Conservation (phyloP, 129 eudicot genomes). For the Scalesia atractyloides region DNA sequence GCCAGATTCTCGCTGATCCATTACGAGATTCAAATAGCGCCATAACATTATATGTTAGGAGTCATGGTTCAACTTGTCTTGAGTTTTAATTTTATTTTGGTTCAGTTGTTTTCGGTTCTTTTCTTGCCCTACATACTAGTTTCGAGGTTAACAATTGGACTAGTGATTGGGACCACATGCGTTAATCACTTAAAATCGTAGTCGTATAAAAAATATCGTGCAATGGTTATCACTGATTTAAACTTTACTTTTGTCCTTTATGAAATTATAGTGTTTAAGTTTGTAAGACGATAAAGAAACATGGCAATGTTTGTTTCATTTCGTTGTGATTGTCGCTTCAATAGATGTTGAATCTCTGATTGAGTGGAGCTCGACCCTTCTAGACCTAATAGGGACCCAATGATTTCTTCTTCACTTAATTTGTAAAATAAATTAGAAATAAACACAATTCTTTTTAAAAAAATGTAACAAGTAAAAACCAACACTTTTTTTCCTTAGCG, state of each 20-base stretch:
- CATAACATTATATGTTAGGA: neutral
- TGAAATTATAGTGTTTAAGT: neutral
- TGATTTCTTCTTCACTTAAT: too few species aligned
- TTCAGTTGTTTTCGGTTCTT: neutral
- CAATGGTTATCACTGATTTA: neutral
- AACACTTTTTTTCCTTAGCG: too few species aligned
- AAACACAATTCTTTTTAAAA: too few species aligned
- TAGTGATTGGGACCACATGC: constrained; percentile 18
- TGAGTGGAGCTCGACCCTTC: neutral
- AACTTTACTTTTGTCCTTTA: neutral
- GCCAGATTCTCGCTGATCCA: neutral
- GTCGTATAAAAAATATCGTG: neutral
- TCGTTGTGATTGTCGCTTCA: neutral
- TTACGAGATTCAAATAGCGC: neutral
- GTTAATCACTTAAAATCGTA: neutral
- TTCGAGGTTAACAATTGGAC: too few species aligned
- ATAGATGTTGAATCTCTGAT: neutral
- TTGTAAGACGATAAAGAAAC: neutral
- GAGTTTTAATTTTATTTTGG: neutral
- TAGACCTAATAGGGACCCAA: too few species aligned
- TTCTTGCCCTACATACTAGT: constrained; percentile 7
- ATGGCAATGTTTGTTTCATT: neutral
- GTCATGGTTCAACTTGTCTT: neutral
- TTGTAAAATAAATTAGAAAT: neutral
- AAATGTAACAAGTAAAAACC: too few species aligned